phyloP scores from a whole-genome alignment of 768 basidiomycete species.

The Panus rudis region DNA sequence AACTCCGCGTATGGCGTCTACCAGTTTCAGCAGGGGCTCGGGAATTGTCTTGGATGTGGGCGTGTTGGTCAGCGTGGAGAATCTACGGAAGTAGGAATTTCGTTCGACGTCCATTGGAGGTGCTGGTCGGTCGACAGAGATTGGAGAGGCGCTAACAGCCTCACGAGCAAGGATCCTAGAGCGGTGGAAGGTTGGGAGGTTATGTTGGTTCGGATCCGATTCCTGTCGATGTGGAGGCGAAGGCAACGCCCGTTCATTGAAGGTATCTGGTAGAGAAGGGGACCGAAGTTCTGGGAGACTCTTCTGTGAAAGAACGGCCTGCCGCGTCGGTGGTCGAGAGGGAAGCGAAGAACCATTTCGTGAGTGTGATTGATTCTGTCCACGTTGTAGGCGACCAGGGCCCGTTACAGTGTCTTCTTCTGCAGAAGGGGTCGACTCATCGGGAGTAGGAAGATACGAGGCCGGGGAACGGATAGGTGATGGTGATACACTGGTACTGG shows the following conservation, averaged over 20 bases:
- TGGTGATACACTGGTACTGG: constrained; percentile 13
- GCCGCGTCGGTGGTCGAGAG: too few relatives aligned
- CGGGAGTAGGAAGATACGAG: constrained; percentile 49
- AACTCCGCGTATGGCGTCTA: constrained; percentile 88
- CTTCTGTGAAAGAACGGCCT: constrained; percentile 64
- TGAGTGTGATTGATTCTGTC: constrained; percentile 28
- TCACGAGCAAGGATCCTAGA: constrained; percentile 20
- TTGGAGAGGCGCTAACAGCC: constrained; percentile 33
- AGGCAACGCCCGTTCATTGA: constrained; percentile 60
- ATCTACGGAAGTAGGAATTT: constrained; percentile 90
- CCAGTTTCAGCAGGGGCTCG: constrained; percentile 54
- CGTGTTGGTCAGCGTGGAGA: constrained; percentile 67
- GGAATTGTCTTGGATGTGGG: constrained; percentile 63
- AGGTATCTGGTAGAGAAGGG: not conserved
- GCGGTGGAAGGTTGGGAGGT: constrained; percentile 17
- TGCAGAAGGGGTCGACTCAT: constrained; percentile 44
- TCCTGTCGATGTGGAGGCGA: constrained; percentile 38
- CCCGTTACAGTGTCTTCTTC: constrained; percentile 31
- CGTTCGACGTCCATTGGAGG: constrained; percentile 72
- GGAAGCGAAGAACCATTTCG: too few relatives aligned
- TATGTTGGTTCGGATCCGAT: constrained; percentile 30
- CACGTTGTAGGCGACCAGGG: constrained; percentile 17
- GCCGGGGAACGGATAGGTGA: constrained; percentile 48
- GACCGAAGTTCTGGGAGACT: constrained; percentile 71
- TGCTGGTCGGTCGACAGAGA: constrained; percentile 32